Percentiles rank a stretch among this genome's conserved stretches.
phyloP scores from a whole-genome alignment of 2,329 filamentous ascomycete genomes.

The Phialophora expanda region DNA sequence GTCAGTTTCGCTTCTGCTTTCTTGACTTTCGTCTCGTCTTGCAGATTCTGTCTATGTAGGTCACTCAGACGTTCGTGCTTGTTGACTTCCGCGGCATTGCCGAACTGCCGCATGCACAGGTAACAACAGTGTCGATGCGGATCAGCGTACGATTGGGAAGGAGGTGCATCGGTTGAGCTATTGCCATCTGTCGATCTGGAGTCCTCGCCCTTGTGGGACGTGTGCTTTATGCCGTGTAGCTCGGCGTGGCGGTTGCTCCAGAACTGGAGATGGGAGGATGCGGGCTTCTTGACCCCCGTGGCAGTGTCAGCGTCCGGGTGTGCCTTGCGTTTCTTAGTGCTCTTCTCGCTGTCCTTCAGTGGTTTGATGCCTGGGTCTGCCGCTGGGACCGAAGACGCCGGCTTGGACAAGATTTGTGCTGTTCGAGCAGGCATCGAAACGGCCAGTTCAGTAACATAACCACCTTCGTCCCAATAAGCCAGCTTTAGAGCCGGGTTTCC shows the following conservation, averaged over 20 bases:
- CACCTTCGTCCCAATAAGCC: slow-evolving; percentile 76
- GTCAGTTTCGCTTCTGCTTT: slow-evolving; percentile 50
- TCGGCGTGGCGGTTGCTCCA: slow-evolving; percentile 74
- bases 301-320: slow-evolving; percentile 43
- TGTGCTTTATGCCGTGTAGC: slow-evolving; percentile 59
- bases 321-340: slow-evolving; percentile 53
- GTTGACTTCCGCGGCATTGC: slow-evolving; percentile 60
- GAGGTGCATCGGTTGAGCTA: slow-evolving; percentile 42
- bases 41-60: slow-evolving; percentile 61
- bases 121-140: slow-evolving; percentile 63
- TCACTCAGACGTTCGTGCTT: slow-evolving; percentile 65
- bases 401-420: slow-evolving; percentile 19
- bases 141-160: slow-evolving; percentile 65
- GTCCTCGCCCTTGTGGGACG: slow-evolving; percentile 34
- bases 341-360: slow-evolving; percentile 50
- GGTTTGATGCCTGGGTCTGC: slow-evolving; percentile 37
- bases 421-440: slow-evolving; percentile 55
- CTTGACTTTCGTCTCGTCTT: slow-evolving; percentile 55
- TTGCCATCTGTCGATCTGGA: slow-evolving; percentile 45
- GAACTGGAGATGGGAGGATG: slow-evolving; percentile 71
- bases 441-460: slow-evolving; percentile 70
- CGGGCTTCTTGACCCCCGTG: slow-evolving; percentile 54
- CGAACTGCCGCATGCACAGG: slow-evolving; percentile 66
- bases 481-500: slow-evolving; percentile 71
- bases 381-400: background rate